phyloP scores from a whole-genome alignment of 2,329 filamentous ascomycete genomes.

The Colletotrichum siamense region DNA sequence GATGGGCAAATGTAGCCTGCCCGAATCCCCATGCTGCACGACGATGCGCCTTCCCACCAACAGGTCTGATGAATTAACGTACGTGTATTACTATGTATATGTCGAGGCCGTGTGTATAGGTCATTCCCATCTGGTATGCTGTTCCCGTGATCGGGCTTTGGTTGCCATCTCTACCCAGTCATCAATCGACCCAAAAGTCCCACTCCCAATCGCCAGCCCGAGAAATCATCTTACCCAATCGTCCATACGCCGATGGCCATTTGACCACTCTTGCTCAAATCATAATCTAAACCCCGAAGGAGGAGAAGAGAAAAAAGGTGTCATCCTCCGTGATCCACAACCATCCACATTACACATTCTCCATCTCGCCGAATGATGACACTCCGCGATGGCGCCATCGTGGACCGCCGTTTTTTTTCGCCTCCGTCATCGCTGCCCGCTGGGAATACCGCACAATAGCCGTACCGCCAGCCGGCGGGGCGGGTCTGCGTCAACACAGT shows the following conservation, averaged over 20 bases:
- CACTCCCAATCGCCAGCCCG: not conserved
- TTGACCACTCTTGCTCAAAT: not conserved
- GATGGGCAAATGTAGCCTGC: not conserved
- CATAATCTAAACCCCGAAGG: not conserved
- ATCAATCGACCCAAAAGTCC: not conserved
- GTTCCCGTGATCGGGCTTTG: constrained; percentile 7
- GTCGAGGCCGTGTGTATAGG: not conserved
- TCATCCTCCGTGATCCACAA: not conserved
- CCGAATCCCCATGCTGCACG: not conserved
- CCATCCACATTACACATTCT: not conserved
- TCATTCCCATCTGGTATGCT: not conserved
- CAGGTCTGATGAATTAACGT: not conserved
- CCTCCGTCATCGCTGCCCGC: not conserved
- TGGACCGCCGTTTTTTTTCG: not conserved
- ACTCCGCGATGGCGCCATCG: constrained; percentile 16
- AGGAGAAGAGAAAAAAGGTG: not conserved
- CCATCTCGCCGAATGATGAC: constrained; percentile 7
- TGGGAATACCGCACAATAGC: not conserved
- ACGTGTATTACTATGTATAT: not conserved
- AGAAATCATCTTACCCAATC: not conserved
- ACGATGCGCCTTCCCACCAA: not conserved
- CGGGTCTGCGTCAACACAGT: not conserved
- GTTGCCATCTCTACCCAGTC: not conserved
- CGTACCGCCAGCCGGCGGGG: not conserved
- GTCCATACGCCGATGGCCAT: constrained; percentile 5